These are phyloP conservation scores for Paramecium tetraurelia DNA, from an alignment of 73 alveolate species.

Conservation along the genomic window DNA sequence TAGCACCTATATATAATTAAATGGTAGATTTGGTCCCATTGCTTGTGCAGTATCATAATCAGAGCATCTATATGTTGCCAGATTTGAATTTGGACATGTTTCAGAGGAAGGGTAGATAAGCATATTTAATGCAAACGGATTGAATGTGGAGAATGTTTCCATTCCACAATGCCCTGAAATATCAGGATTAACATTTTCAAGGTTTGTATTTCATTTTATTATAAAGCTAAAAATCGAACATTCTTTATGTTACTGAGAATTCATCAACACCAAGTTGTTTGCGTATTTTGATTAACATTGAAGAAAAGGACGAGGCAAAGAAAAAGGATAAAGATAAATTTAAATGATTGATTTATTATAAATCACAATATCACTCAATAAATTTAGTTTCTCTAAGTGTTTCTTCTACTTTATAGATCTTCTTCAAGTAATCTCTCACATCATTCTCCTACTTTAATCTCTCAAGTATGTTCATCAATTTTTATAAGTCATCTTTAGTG, in stretches of 20 bases:
- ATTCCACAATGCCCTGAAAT: conserved; percentile 56
- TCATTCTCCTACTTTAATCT: conserved; percentile 25
- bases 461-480: conserved; percentile 13
- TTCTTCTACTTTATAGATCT: conserved; percentile 46
- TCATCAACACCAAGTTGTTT: not conserved
- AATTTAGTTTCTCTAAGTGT: conserved; percentile 54
- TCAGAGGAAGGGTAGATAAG: conserved; percentile 62
- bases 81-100: conserved; percentile 59
- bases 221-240: not conserved
- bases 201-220: not conserved
- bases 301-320: conserved; percentile 27
- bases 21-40: conserved; percentile 66
- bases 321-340: conserved; percentile 40
- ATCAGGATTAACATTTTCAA: conserved; percentile 58
- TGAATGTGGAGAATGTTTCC: conserved; percentile 47
- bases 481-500: conserved; percentile 29
- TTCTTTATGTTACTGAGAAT: conserved; percentile 41
- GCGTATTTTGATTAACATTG: not conserved
- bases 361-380: conserved; percentile 1
- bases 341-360: not conserved
- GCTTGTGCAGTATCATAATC: conserved; percentile 57
- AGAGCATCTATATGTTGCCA: conserved; percentile 59
- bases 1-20: conserved; percentile 38
- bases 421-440: conserved; percentile 43
- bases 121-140: conserved; percentile 40